Evolutionary conservation across 495 filamentous ascomycete genomes (phyloP), one percentile per base, ranked within the genome.

Genomic region (Xylaria cubensis): DNA sequence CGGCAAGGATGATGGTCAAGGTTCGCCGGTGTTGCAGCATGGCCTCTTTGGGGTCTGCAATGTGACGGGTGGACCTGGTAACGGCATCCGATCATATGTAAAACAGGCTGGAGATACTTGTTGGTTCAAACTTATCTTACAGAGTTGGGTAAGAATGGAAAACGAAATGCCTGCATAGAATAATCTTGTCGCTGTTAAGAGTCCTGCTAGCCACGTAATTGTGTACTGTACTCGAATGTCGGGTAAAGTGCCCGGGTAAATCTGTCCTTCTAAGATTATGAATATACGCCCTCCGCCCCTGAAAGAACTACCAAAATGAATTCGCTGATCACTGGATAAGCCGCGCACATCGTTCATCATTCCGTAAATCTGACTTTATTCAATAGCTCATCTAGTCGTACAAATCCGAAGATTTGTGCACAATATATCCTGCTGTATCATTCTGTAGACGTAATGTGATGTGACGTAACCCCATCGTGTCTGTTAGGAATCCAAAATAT

Each of bases 221-320:
- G 58, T 39, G n/a, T 61, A 29, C 58, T 21, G 7, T 21, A 9
- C 24, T 42, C 36, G n/a, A 39, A 34, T 15, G 48, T 26, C 50
- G 65, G 65, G 50, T 67, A 67, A 67, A 67, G 34, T 56, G 21
- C 21, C 65, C 50, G 65, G 65, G 29, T 67, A 67, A 67, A 67
- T 39, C 4, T 9, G n/a, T 15, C 44, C 46, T 50, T n/a, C 26
- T 1, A 4, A 65, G 1, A 48, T 34, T 24, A 24, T 29, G 63
- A 1, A 36, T 36, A 4, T 36, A 39, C 36, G 36, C 36, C 6
- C 36, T 39, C 36, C 36, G 36, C 36, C 6, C 36, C 36, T 39
- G 36, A 39, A 39, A 39, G 5, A 39, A 39, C 7, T 6, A 39
- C 56, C 12, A 32, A 32, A 12, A 56, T 36, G 34, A 7, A 44